phyloP scores from a whole-genome alignment of 768 basidiomycete species.

The Mrakia hoshinonis region DNA sequence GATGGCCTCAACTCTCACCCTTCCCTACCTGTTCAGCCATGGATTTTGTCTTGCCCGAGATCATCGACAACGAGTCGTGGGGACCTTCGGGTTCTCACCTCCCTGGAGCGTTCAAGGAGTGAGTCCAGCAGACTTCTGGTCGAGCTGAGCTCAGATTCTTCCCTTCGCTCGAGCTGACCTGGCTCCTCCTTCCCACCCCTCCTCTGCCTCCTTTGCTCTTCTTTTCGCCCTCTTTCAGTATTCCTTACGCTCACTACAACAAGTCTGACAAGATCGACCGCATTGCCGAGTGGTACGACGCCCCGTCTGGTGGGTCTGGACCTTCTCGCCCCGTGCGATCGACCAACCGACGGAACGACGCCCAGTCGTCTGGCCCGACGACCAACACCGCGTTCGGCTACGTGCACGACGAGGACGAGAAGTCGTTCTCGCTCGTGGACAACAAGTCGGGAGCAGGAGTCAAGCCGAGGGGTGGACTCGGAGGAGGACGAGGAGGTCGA shows the following conservation, averaged over 20 bases:
- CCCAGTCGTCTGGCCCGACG: conserved; percentile 54
- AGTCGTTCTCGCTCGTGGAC: conserved; percentile 91
- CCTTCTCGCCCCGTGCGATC: conserved; percentile 14
- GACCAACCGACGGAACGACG: conserved; percentile 52
- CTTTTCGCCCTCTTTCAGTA: conserved; percentile 41
- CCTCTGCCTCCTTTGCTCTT: background rate
- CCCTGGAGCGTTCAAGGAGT: conserved; percentile 85
- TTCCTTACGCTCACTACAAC: conserved; percentile 96
- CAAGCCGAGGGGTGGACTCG: conserved; percentile 33
- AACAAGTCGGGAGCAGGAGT: conserved; percentile 46
- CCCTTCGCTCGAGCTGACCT: background rate
- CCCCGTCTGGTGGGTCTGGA: conserved; percentile 11
- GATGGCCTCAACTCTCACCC: background rate
- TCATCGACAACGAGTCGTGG: conserved; percentile 91
- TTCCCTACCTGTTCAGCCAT: background rate
- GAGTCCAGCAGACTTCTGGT: conserved; percentile 29
- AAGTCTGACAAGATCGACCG: conserved; percentile 97
- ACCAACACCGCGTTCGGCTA: conserved; percentile 69
- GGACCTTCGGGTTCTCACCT: conserved; percentile 66
- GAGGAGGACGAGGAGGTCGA: conserved; percentile 22
- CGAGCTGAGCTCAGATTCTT: conserved; percentile 1
- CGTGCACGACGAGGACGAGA: conserved; percentile 97
- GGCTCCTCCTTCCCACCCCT: background rate
- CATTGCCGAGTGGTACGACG: conserved; percentile 93
- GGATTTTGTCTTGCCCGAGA: conserved; percentile 75